Evolutionary conservation across 768 basidiomycete genomes (phyloP).

Genomic region (Cystofilobasidium macerans): DNA sequence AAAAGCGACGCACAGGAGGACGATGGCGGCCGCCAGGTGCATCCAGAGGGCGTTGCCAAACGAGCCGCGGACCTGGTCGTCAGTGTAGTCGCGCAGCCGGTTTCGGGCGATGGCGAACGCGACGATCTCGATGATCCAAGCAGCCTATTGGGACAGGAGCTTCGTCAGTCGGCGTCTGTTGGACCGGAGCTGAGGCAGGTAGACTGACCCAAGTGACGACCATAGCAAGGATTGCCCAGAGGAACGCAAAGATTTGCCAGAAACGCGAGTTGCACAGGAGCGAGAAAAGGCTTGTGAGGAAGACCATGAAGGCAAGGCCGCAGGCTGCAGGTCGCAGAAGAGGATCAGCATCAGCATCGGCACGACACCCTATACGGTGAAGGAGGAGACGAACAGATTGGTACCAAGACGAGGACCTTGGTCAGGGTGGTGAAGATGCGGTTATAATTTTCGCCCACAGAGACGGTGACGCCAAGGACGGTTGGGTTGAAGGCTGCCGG

Average conservation of each 20-base stretch:
- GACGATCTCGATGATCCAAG: constrained; percentile 16
- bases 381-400: neutral
- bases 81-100: neutral
- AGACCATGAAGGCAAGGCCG: constrained; percentile 8
- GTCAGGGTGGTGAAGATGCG: constrained; percentile 5
- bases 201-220: constrained; percentile 11
- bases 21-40: constrained; percentile 8
- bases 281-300: constrained; percentile 4
- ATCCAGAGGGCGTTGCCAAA: constrained; percentile 16
- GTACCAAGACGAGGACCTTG: constrained; percentile 2
- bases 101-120: constrained; percentile 5
- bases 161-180: no score
- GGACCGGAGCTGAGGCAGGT: neutral
- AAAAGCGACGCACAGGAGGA: constrained; percentile 16
- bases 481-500: neutral
- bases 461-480: constrained; percentile 1
- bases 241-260: constrained; percentile 13
- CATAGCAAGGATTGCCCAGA: neutral
- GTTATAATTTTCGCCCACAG: neutral
- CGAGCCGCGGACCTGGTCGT: neutral
- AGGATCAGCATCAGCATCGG: neutral
- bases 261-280: constrained; percentile 10
- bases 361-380: neutral
- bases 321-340: neutral
- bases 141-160: neutral